phyloP scores from a whole-genome alignment of 257 asterid species.

The Solanum medicagineum region DNA sequence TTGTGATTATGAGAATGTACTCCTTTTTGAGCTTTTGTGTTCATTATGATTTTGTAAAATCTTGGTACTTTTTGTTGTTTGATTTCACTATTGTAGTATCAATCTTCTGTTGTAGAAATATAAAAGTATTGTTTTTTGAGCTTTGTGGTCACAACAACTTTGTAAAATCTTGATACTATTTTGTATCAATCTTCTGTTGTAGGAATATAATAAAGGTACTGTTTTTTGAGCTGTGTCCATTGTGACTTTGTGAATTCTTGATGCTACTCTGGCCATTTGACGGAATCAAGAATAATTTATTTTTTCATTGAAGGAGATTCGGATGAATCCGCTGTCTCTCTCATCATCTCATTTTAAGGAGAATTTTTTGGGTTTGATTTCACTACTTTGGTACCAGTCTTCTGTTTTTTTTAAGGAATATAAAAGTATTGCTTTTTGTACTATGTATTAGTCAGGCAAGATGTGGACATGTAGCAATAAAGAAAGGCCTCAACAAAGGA shows the following conservation, averaged over 20 bases:
- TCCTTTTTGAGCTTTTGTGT: background rate
- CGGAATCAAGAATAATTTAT: no score
- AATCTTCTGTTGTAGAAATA: background rate
- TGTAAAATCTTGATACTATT: background rate
- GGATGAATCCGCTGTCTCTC: no score
- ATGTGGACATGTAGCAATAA: background rate
- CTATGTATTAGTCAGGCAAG: background rate
- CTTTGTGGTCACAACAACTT: background rate
- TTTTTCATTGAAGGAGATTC: no score
- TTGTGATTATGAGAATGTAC: slow-evolving; percentile 14
- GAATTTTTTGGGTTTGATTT: no score
- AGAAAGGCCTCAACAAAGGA: background rate
- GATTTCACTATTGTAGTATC: background rate
- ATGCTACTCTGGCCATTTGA: background rate
- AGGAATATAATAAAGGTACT: background rate
- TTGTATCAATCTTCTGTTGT: background rate
- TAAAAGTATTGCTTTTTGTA: background rate
- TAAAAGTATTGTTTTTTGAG: background rate
- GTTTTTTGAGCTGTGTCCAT: background rate
- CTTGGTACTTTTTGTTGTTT: background rate
- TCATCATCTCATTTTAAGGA: no score
- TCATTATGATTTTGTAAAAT: background rate
- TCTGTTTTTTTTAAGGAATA: background rate
- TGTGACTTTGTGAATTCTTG: background rate
- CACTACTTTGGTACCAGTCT: background rate